A percentile compares a stretch with the other conserved stretches of the same genome.
These are phyloP conservation scores for Cryptococcus sp. DNA, from an alignment of 1,284 basidiomycete genomes.

Conservation along the genomic window DNA sequence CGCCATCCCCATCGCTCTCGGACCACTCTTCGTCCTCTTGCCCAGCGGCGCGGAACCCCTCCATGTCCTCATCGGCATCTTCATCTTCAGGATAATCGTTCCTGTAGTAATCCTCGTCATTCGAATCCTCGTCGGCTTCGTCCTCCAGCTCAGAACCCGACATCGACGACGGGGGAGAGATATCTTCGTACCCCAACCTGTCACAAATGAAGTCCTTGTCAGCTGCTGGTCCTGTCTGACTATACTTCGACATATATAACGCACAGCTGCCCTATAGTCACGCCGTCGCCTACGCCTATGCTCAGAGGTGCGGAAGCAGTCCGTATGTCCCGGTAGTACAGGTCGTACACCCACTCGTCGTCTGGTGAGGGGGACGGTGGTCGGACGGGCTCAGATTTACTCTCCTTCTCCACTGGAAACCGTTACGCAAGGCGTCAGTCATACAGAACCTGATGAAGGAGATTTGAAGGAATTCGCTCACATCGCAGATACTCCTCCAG, in stretches of 20 bases:
- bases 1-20: conserved; percentile 25
- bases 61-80: conserved; percentile 52
- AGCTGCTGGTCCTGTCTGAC: background rate
- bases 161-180: conserved; percentile 39
- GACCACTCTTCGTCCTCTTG: conserved; percentile 36
- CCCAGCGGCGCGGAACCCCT: conserved; percentile 30
- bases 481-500: conserved; percentile 49
- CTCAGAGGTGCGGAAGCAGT: conserved; percentile 20
- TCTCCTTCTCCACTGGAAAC: conserved; percentile 21
- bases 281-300: conserved; percentile 36
- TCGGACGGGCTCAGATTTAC: conserved; percentile 3
- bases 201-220: background rate
- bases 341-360: conserved; percentile 53
- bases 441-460: background rate
- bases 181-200: conserved; percentile 46
- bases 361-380: conserved; percentile 7
- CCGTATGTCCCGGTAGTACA: conserved; percentile 50
- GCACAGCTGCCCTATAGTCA: conserved; percentile 40
- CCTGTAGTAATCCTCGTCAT: conserved; percentile 54
- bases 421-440: background rate
- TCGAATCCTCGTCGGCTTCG: conserved; percentile 54
- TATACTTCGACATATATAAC: conserved; percentile 7
- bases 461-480: conserved; percentile 19
- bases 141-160: conserved; percentile 50
- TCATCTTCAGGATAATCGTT: conserved; percentile 56